Conservation (phyloP, 2,329 filamentous ascomycete genomes). For the Emmonsiellopsis sp. region DNA sequence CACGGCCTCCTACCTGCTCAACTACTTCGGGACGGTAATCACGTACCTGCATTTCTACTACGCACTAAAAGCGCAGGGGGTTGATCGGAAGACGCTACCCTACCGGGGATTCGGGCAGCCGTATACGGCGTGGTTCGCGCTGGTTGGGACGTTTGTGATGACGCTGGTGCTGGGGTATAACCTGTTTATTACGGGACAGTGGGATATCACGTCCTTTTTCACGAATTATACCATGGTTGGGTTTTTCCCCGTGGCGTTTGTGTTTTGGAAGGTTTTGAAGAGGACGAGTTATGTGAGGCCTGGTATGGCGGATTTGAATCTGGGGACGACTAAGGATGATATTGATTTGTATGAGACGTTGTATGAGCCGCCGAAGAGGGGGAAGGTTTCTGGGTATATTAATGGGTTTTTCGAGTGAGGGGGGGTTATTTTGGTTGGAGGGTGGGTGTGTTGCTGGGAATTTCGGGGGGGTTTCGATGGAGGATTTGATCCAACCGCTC, state of each 20-base stretch:
- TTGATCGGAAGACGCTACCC: constrained; percentile 57
- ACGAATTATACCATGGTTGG: constrained; percentile 60
- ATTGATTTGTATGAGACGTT: constrained; percentile 21
- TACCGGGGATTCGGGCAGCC: constrained; percentile 61
- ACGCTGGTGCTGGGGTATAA: constrained; percentile 62
- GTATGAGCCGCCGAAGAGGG: constrained; percentile 12
- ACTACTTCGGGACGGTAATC: constrained; percentile 49
- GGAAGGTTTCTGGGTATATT: constrained; percentile 14
- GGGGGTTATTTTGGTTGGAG: not conserved
- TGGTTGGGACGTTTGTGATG: constrained; percentile 57
- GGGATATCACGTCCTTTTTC: constrained; percentile 58
- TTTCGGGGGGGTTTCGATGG: too few relatives aligned
- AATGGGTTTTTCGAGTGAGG: constrained; percentile 15
- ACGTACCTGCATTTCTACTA: constrained; percentile 64
- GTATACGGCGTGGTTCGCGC: constrained; percentile 57
- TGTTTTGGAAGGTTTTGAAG: constrained; percentile 60
- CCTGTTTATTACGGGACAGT: constrained; percentile 57
- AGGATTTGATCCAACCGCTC: too few relatives aligned
- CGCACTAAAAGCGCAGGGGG: constrained; percentile 56
- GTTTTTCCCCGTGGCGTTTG: constrained; percentile 55
- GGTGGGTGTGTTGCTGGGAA: too few relatives aligned
- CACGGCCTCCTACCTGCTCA: constrained; percentile 21
- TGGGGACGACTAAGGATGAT: constrained; percentile 16
- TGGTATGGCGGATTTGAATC: constrained; percentile 47
- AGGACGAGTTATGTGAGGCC: constrained; percentile 48